phyloP scores from a whole-genome alignment of 108 stramenopile genomes.

The Pseudonitzschia multistriata region DNA sequence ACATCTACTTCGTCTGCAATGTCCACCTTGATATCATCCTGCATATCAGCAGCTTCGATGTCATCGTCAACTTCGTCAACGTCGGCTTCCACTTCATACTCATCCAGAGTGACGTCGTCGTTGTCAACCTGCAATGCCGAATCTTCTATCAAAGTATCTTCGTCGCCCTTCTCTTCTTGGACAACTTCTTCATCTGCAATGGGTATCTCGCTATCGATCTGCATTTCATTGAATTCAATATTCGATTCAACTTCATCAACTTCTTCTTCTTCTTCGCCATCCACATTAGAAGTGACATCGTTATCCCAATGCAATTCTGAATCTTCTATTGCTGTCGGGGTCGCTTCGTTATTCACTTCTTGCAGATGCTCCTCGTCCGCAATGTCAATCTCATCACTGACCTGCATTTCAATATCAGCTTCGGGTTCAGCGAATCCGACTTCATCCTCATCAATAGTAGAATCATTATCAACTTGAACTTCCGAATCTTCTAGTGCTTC shows the following conservation, averaged over 20 bases:
- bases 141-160: not conserved
- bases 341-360: too few relatives aligned
- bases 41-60: not conserved
- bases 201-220: not conserved
- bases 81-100: not conserved
- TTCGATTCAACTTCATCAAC: not conserved
- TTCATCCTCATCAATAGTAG: not conserved
- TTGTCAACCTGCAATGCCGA: not conserved
- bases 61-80: not conserved
- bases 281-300: not conserved
- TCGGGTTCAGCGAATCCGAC: not conserved
- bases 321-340: too few relatives aligned
- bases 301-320: too few relatives aligned
- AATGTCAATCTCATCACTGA: not conserved
- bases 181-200: not conserved
- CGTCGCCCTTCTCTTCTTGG: not conserved
- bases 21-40: not conserved
- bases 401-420: not conserved
- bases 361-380: not conserved
- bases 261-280: constrained; percentile 4
- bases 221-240: not conserved
- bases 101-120: not conserved
- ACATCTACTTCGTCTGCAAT: not conserved
- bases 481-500: not conserved
- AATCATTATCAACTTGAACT: not conserved